A percentile compares a stretch with the other conserved stretches of the same genome.
phyloP scores from a whole-genome alignment of 805 yeast genomes.

The Saccharomycopsis fermentans region DNA sequence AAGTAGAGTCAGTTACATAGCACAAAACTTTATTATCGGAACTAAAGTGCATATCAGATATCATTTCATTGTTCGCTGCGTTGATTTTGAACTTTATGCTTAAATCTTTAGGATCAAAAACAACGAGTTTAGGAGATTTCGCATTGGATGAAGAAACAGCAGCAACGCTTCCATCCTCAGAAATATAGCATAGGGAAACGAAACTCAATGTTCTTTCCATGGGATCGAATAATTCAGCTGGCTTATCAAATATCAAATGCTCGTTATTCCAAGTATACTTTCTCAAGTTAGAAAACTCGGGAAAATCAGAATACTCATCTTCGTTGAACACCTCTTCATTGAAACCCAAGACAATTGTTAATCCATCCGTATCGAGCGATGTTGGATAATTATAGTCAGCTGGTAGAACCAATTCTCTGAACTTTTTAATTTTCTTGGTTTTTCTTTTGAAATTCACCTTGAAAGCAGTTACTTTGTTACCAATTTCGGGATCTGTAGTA shows the following conservation, averaged over 20 bases:
- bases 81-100: conserved; percentile 44
- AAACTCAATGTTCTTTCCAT: conserved; percentile 28
- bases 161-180: conserved; percentile 52
- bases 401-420: conserved; percentile 50
- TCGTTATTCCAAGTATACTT: conserved; percentile 46
- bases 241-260: conserved; percentile 48
- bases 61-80: conserved; percentile 38
- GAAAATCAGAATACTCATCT: conserved; percentile 23
- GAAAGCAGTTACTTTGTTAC: conserved; percentile 68
- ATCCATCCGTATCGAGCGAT: conserved; percentile 49
- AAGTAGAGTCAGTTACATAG: conserved; percentile 45
- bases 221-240: conserved; percentile 46
- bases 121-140: conserved; percentile 48
- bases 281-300: conserved; percentile 36
- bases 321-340: conserved; percentile 57
- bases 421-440: conserved; percentile 37
- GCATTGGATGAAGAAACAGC: conserved; percentile 52
- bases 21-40: conserved; percentile 58
- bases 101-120: conserved; percentile 48
- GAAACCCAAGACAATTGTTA: conserved; percentile 58
- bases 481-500: conserved; percentile 81
- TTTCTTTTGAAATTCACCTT: conserved; percentile 43
- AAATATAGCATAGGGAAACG: conserved; percentile 34
- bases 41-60: conserved; percentile 57
- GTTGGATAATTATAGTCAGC: conserved; percentile 82